Conservation (phyloP, 225 moss, liverwort and hornwort species). For the Marchantia polymorpha region DNA sequence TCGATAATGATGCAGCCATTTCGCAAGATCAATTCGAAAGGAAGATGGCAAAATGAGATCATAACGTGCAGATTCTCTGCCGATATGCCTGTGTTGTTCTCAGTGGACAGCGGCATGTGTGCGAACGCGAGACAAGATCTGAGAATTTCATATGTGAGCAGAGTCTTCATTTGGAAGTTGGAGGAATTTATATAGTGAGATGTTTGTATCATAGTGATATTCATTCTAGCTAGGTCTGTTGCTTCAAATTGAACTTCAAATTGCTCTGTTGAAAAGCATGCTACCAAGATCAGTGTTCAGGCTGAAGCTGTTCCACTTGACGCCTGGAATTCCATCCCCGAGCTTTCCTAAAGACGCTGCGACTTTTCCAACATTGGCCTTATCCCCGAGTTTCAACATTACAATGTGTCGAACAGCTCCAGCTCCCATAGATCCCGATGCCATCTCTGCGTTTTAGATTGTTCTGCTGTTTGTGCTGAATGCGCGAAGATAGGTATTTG, state of each 20-base stretch:
- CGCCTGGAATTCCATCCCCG: constrained; percentile 5
- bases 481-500: too few relatives aligned
- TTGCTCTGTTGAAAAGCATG: too few relatives aligned
- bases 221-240: too few relatives aligned
- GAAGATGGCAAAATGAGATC: neutral
- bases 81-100: neutral
- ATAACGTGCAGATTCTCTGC: neutral
- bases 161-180: neutral
- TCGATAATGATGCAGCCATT: neutral
- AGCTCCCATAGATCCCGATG: neutral
- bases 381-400: constrained; percentile 11
- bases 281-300: constrained; percentile 23
- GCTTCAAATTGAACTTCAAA: too few relatives aligned
- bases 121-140: neutral
- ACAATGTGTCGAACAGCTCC: constrained; percentile 24
- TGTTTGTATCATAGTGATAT: neutral
- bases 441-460: constrained; percentile 10
- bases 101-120: neutral
- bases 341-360: neutral
- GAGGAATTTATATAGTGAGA: neutral
- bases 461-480: too few relatives aligned
- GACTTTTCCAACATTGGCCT: constrained; percentile 14
- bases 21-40: neutral
- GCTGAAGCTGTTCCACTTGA: constrained; percentile 16
- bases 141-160: neutral